Base-by-base conservation (phyloP, 768 basidiomycete genomes). In the Suillus bovinus region DNA sequence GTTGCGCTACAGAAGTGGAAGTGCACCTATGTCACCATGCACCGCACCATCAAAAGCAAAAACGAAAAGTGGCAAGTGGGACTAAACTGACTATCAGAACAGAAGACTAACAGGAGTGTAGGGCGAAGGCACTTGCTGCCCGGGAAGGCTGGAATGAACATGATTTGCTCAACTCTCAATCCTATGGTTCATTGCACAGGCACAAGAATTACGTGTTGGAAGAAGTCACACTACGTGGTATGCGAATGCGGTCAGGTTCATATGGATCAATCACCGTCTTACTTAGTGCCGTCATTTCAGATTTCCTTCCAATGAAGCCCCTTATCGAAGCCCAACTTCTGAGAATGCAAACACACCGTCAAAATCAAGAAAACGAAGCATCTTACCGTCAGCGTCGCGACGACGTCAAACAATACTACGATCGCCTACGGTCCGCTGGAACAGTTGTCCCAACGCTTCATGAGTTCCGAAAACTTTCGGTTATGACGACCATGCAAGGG, bases 381-480 rank as follows among this genome's bases (percentile, higher is more conserved):
- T 61, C 63, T 3, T 73, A 75, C 59, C 61, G 62, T 61, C 60
- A 66, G 50, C 70, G 70, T 44, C 68, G 79, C 33, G 58, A 67
- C 8, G 78, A 77, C 39, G 71, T 86, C 13, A 76, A 74, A 58
- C 71, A 73, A 53, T 74, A 83, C 58, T 81, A 87, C 61, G 72
- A 82, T 50, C 72, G 76, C 50, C 77, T 88, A 34, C 77, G 79
- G 38, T 76, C 78, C 1, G 60, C 64, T 47, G 72, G 75, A 31
- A 63, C 66, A 0, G 64, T 77, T 9, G 67, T 87, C 9, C 87
- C 86, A 0, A 71, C 79, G 14, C 71, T 86, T 22, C 50, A 74
- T 1, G 76, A 81, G 38, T 88, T 88, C 71, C 79, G 78, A 22
- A 66, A 71, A 59, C 73, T 88, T 1, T 82, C 85, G 0, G 76